These are phyloP conservation scores for Thalassiosira mediterranea DNA, from an alignment of 352 stramenopile genomes.

Conservation along the genomic window DNA sequence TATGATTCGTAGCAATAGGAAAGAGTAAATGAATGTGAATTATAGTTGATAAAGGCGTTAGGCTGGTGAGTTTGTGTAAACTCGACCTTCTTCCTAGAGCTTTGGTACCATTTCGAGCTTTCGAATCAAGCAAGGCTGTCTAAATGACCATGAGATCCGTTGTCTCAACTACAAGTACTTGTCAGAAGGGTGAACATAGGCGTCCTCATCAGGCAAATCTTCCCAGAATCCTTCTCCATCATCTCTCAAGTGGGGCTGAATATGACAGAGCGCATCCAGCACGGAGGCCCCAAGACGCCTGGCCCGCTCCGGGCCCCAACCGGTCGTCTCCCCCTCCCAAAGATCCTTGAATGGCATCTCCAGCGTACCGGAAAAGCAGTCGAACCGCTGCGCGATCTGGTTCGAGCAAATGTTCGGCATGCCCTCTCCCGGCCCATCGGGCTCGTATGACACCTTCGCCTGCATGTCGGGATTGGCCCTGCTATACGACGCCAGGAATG, in stretches of 20 bases:
- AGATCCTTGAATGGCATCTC: conserved; percentile 79
- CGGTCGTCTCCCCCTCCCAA: conserved; percentile 44
- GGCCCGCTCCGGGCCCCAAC: conserved; percentile 43
- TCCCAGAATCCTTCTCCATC: conserved; percentile 41
- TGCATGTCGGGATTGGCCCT: conserved; percentile 69
- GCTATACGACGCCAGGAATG: conserved; percentile 61
- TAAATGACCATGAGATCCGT: too few relatives aligned
- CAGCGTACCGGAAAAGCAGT: conserved; percentile 64
- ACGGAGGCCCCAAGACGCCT: conserved; percentile 40
- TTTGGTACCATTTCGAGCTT: too few relatives aligned
- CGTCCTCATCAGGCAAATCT: conserved; percentile 38
- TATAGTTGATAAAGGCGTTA: too few relatives aligned
- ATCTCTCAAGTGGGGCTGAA: conserved; percentile 43
- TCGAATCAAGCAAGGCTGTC: too few relatives aligned
- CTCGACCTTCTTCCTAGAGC: too few relatives aligned
- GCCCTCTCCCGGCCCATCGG: conserved; percentile 31
- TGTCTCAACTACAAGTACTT: too few relatives aligned
- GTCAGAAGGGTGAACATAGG: conserved; percentile 43
- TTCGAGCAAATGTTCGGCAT: conserved; percentile 62
- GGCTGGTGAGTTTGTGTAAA: too few relatives aligned
- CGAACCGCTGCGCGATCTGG: conserved; percentile 62
- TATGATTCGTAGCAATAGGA: too few relatives aligned
- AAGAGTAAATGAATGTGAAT: too few relatives aligned
- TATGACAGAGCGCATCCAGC: conserved; percentile 55
- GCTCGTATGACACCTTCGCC: conserved; percentile 50